Evolutionary conservation across 2,329 filamentous ascomycete species (phyloP), one percentile per base, ranked within the genome.

Genomic region (Tolypocladium capitatum): DNA sequence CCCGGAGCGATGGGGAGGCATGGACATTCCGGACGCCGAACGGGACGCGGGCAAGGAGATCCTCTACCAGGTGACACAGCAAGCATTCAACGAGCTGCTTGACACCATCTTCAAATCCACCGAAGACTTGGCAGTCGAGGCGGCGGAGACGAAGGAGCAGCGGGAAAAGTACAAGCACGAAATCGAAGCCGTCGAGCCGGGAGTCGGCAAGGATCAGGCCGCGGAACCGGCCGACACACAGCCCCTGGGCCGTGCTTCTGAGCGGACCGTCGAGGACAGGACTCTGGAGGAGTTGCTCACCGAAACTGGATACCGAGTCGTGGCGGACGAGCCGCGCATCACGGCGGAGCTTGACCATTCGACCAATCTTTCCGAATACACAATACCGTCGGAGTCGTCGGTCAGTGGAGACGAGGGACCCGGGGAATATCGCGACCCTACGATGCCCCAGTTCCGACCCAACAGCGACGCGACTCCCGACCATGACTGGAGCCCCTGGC

Each of bases 31-130:
- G 1, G 80, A 86, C 54, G 82, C 84, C 1, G 89, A 95, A 62
- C 77, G 76, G 50, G 89, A 95, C 61, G 81, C 87, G 6, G 88
- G 87, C 34, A 87, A 84, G 55, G 88, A 97, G 60, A 84, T 96
- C 4, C 70, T 97, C 1, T 96, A 94, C 59, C 86, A 95, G 62
- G 81, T 94, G 31, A 89, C 87, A 0, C 89, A 96, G 63, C 85
- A 95, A 63, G 65, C 88, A 0, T 87, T 95, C 68, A 96, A 97
- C 58, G 89, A 97, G 65, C 71, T 97, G 2, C 76, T 98, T 0
- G 87, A 97, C 59, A 76, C 81, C 1, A 73, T 98, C 0, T 98
- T 98, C 69, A 84, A 84, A 55, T 72, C 76, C 5, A 83, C 84
- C 53, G 91, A 97, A 63, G 82, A 90, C 52, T 63, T 86, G 18